Evolutionary conservation across 129 eudicot genomes (phyloP).

Genomic region (Lactuca saligna): DNA sequence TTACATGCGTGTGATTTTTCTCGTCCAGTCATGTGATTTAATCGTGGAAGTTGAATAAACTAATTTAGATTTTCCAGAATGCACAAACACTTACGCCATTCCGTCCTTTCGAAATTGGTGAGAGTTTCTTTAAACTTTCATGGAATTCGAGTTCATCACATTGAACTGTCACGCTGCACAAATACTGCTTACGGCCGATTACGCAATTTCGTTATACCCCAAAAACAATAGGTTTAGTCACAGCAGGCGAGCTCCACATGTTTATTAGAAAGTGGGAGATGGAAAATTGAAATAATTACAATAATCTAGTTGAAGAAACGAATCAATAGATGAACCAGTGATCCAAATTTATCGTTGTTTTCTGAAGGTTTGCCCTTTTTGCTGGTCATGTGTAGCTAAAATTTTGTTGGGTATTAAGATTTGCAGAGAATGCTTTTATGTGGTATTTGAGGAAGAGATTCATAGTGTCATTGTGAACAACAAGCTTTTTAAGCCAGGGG

Average conservation of each 20-base stretch:
- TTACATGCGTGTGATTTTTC: not conserved
- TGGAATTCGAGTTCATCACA: not conserved
- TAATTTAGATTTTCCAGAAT: not conserved
- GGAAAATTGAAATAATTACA: not conserved
- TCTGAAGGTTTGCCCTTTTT: not conserved
- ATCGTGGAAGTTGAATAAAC: not conserved
- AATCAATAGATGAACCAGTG: not conserved
- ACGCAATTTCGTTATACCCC: not conserved
- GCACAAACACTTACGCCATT: not conserved
- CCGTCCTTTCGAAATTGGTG: not conserved
- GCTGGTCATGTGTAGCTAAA: not conserved
- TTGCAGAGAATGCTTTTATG: slow-evolving; percentile 92
- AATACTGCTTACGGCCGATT: not conserved
- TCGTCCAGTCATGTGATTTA: not conserved
- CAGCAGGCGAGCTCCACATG: not conserved
- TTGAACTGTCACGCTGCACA: not conserved
- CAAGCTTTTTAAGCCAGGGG: slow-evolving; percentile 74
- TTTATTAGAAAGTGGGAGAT: not conserved
- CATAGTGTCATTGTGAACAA: slow-evolving; percentile 72
- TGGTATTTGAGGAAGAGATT: slow-evolving; percentile 84
- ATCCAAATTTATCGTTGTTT: not conserved
- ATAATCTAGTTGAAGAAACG: not conserved
- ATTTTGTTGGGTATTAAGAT: slow-evolving; percentile 40
- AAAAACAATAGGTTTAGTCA: not conserved
- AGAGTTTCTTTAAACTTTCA: not conserved